Evolutionary conservation across 345 rosid species (phyloP).

Genomic region (Orychophragmus violaceus): DNA sequence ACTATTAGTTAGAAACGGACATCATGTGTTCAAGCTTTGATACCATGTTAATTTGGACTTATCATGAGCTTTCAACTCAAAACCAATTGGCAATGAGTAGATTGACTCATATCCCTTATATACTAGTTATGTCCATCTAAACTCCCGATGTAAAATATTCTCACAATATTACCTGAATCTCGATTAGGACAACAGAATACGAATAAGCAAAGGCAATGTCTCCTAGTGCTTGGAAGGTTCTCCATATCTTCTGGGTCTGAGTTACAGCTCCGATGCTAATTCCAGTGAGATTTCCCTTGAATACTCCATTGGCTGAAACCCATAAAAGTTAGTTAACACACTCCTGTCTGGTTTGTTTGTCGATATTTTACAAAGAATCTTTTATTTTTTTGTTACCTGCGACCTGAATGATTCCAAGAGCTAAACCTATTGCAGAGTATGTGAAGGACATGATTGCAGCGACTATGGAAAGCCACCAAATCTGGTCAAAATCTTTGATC

Average conservation of each 20-base stretch:
- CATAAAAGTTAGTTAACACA: neutral
- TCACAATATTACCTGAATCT: no score
- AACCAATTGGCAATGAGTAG: no score
- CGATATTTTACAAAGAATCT: neutral
- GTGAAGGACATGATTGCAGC: constrained; percentile 95
- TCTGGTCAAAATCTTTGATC: constrained; percentile 72
- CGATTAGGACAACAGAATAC: constrained; percentile 62
- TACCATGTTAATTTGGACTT: no score
- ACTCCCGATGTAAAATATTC: no score
- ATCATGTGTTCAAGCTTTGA: no score
- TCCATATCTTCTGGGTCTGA: constrained; percentile 69
- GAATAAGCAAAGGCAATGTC: constrained; percentile 86
- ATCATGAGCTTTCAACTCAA: no score
- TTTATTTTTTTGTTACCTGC: constrained; percentile 26
- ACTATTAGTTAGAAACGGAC: no score
- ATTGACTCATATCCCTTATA: no score
- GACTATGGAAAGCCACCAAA: constrained; percentile 86
- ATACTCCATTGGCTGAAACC: constrained; percentile 36
- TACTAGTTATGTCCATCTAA: no score
- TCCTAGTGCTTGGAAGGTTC: constrained; percentile 85
- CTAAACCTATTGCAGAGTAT: constrained; percentile 77
- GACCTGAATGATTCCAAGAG: constrained; percentile 71
- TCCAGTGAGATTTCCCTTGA: constrained; percentile 72
- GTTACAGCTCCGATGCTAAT: constrained; percentile 57
- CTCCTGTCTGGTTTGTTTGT: neutral